Conservation (phyloP, 495 filamentous ascomycete species). For the Pseudevernia furfuracea region DNA sequence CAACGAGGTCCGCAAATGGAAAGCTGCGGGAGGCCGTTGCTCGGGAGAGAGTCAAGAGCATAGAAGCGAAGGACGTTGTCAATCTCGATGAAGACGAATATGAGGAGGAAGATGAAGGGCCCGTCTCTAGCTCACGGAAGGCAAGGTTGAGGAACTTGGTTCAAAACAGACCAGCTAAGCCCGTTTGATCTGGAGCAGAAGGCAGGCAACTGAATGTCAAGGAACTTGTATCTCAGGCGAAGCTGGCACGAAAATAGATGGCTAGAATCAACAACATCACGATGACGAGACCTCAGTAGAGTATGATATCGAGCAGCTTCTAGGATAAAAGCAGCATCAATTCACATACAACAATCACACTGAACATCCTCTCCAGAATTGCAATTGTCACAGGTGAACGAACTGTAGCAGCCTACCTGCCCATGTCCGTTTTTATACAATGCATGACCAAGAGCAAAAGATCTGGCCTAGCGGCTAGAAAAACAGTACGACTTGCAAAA, state of each 20-base stretch:
- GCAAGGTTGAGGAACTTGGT: not conserved
- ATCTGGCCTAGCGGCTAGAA: not conserved
- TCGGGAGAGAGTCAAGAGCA: not conserved
- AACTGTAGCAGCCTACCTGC: not conserved
- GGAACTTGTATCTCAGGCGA: not conserved
- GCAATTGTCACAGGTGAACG: not conserved
- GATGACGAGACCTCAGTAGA: not conserved
- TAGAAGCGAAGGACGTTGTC: not conserved
- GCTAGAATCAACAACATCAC: not conserved
- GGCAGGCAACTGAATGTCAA: not conserved
- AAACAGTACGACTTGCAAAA: not conserved
- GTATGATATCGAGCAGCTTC: not conserved
- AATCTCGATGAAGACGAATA: not conserved
- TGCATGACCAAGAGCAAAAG: not conserved
- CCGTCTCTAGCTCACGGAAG: not conserved
- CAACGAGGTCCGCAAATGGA: not conserved
- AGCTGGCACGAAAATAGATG: not conserved
- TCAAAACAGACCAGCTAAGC: not conserved
- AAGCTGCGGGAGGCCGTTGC: not conserved
- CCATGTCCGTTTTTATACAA: not conserved
- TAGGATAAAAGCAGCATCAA: not conserved
- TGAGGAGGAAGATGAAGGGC: not conserved
- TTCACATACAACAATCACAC: not conserved
- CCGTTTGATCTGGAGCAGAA: not conserved
- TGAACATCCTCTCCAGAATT: not conserved